Conservation (phyloP, 1,284 basidiomycete genomes). For the Leccinum subspadiceum region DNA sequence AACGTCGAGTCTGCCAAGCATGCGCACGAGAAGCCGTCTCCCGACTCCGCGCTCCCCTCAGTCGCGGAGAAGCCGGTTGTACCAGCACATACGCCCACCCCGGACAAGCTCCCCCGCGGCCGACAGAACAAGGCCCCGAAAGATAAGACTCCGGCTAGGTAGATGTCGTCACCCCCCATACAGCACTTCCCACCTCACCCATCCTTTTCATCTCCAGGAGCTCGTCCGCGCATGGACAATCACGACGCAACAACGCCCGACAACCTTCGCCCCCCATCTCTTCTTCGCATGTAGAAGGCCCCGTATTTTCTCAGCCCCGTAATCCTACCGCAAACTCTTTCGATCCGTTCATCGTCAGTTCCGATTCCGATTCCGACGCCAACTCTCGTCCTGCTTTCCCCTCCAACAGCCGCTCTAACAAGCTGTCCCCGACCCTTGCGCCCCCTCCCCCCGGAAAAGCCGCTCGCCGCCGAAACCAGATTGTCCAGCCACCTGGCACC, state of each 20-base stretch:
- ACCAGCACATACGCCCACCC: constrained; percentile 8
- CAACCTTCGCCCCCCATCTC: constrained; percentile 59
- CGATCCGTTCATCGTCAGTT: constrained; percentile 56
- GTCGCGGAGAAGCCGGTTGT: constrained; percentile 25
- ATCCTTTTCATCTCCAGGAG: constrained; percentile 37
- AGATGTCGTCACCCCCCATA: constrained; percentile 12
- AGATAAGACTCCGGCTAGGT: constrained; percentile 34
- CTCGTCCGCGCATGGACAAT: constrained; percentile 46
- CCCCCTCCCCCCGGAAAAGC: constrained; percentile 51
- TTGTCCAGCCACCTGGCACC: constrained; percentile 22
- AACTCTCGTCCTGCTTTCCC: constrained; percentile 17
- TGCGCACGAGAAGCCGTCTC: constrained; percentile 14
- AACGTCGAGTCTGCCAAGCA: constrained; percentile 20
- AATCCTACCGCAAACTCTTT: constrained; percentile 43
- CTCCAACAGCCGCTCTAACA: constrained; percentile 28
- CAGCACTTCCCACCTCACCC: constrained; percentile 7
- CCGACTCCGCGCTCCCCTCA: constrained; percentile 11
- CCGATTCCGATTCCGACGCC: constrained; percentile 38
- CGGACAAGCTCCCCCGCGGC: constrained; percentile 29
- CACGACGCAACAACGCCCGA: constrained; percentile 47
- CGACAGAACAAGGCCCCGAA: constrained; percentile 29
- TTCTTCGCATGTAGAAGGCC: constrained; percentile 63
- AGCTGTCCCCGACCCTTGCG: constrained; percentile 41
- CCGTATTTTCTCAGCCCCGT: constrained; percentile 27
- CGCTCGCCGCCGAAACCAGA: constrained; percentile 47